Base-by-base conservation (phyloP, 805 yeast species). In the Diddensiella transvaalensis region DNA sequence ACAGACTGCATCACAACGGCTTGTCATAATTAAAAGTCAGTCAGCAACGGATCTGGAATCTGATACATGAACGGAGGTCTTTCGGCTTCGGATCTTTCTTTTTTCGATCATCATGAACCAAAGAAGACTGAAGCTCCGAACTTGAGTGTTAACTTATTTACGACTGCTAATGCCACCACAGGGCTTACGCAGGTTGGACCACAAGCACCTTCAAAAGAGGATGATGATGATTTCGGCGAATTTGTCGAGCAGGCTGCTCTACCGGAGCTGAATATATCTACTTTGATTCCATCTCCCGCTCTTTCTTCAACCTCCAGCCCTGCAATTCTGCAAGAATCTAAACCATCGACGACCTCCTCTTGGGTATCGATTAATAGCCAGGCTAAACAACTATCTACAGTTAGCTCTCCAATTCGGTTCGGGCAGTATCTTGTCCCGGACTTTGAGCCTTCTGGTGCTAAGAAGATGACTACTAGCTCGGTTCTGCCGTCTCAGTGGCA, bases 211-310 rank as follows among this genome's bases (percentile, higher is more conserved):
- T 26, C 24, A 11, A 42, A 10, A 3, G 53, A 37, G 13, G 57
- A 50, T 19, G 60, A 58, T 21, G 62, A 59, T 39, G 78, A 73
- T 55, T 78, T 80, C 41, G 84, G 71, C 18, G 63, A 59, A 21
- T 59, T 58, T 57, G 82, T 82, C 5, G 86, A 79, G 54, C 78
- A 8, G 17, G 23, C 21, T 6, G 38, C 8, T 8, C 11, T 13
- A 17, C 41, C 41, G 8, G 41, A 22, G 17, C 21, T 17, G 6
- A 24, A 15, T n/a, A 5, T 8, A 4, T 8, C 41, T 6, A 6
- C 23, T 6, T 11, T 18, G 19, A 10, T 4, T n/a, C 22, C 21
- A 4, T 17, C 41, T 8, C 41, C 41, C 21, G 23, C n/a, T 38
- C 23, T 21, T 5, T 8, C 18, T 6, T 38, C 41, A 10, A 4